A percentile compares a stretch with the other conserved stretches of the same genome.
phyloP scores from a whole-genome alignment of 768 basidiomycete species.

The Termitomyces eurrhizus region DNA sequence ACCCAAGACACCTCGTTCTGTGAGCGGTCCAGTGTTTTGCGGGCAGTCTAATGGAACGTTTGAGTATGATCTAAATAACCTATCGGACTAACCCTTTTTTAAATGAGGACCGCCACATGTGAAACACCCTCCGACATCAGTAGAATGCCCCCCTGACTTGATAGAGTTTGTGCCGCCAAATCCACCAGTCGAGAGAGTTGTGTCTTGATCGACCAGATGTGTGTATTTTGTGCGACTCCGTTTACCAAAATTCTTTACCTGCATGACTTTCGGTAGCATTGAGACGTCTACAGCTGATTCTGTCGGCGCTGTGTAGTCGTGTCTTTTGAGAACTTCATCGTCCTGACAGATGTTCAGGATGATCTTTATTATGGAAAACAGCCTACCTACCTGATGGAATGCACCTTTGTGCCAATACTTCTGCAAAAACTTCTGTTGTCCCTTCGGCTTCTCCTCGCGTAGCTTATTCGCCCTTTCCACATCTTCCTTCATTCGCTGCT shows the following conservation, averaged over 20 bases:
- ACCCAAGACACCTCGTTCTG: constrained; percentile 27
- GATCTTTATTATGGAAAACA: neutral
- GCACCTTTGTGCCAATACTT: constrained; percentile 99
- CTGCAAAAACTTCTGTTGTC: constrained; percentile 89
- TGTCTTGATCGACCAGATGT: constrained; percentile 93
- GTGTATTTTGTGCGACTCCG: constrained; percentile 94
- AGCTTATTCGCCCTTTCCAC: constrained; percentile 78
- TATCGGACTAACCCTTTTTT: constrained; percentile 63
- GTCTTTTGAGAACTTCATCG: constrained; percentile 76
- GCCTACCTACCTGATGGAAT: constrained; percentile 78
- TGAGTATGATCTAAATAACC: neutral
- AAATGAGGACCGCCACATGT: constrained; percentile 92
- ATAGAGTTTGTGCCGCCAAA: constrained; percentile 58
- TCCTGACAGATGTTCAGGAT: constrained; percentile 42
- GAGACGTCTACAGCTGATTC: constrained; percentile 87
- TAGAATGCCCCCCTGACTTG: constrained; percentile 51
- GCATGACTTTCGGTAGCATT: constrained; percentile 91
- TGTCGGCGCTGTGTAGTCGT: constrained; percentile 88
- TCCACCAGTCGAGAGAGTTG: constrained; percentile 58
- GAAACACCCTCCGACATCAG: constrained; percentile 77
- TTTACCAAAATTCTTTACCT: constrained; percentile 93
- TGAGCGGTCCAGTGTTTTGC: constrained; percentile 40
- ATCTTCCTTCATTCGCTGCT: constrained; percentile 89
- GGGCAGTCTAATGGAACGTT: constrained; percentile 39
- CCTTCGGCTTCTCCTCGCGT: constrained; percentile 87